A percentile compares a stretch with the other conserved stretches of the same genome.
These are phyloP conservation scores for Maudiozyma barnettii DNA, from an alignment of 805 yeast genomes.

Conservation along the genomic window DNA sequence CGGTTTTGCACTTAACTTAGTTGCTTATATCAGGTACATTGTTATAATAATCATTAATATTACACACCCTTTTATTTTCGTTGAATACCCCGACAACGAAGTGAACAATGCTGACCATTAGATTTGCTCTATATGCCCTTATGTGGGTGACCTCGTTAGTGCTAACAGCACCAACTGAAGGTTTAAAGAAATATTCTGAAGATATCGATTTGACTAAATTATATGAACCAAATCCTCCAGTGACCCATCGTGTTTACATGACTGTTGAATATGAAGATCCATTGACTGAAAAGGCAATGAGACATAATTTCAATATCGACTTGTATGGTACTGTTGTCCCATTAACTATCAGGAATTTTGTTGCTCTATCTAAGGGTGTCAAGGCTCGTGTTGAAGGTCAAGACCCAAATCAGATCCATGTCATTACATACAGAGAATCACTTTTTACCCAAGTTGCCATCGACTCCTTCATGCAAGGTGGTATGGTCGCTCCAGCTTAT, in stretches of 20 bases:
- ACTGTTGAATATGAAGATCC: slow-evolving; percentile 22
- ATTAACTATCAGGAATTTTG: slow-evolving; percentile 52
- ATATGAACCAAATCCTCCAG: slow-evolving; percentile 28
- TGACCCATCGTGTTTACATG: slow-evolving; percentile 19
- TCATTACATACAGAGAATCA: slow-evolving; percentile 44
- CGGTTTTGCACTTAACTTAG: too few species aligned
- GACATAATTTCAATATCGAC: slow-evolving; percentile 40
- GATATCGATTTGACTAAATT: slow-evolving; percentile 8
- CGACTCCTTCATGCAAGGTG: slow-evolving; percentile 79
- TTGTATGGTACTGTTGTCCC: slow-evolving; percentile 60
- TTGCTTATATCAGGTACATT: too few species aligned
- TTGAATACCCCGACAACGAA: background rate
- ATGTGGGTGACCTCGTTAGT: background rate
- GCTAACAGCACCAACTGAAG: background rate
- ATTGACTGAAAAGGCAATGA: slow-evolving; percentile 9
- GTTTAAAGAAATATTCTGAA: background rate
- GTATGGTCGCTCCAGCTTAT: slow-evolving; percentile 68
- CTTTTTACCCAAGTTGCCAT: slow-evolving; percentile 67
- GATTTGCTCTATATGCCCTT: background rate
- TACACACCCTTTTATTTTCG: too few species aligned
- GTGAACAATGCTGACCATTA: background rate
- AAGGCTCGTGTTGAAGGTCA: slow-evolving; percentile 26
- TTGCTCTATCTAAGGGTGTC: slow-evolving; percentile 38
- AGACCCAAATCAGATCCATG: slow-evolving; percentile 14
- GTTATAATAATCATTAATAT: too few species aligned